Evolutionary conservation across 2,329 filamentous ascomycete species (phyloP), one percentile per base, ranked within the genome.

Genomic region (Colletotrichum orbiculare): DNA sequence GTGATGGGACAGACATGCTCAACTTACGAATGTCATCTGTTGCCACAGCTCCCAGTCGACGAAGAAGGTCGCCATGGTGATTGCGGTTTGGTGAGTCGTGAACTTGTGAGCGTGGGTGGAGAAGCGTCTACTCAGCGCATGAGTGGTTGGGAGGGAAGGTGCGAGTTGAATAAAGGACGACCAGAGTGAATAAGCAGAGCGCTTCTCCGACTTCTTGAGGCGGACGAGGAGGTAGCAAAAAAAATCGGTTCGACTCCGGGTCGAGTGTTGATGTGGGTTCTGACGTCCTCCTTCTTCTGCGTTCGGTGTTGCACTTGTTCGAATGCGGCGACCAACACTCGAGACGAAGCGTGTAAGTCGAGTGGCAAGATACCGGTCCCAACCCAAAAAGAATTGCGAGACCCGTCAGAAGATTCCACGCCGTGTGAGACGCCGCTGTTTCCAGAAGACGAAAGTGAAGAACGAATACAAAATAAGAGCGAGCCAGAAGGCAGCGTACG

Each of bases 21-120:
- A 25, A 84, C 91, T 83, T 81, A 97, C 94, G 81, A 97, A 93
- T 57, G 89, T 92, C 89, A 97, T 89, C 81, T 97, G 89, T 83
- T 96, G 88, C 94, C 94, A 97, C 72, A 96, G 80, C 70, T 86
- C 81, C 94, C 93, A 97, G 54, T 80, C 83, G 46, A 82, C 72
- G 77, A 91, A 93, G 77, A 93, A 92, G 43, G 72, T 75, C 15
- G 34, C 45, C 72, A 77, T 78, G 53, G 69, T 56, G 43, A 45
- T 41, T 10, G 53, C 17, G 41, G 38, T 38, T 3, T 33, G 9
- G 10, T 46, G 8, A 6, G 45, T 42, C 34, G 45, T 37, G 34
- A 35, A 45, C 17, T 37, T 35, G n/a, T 41, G 41, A 17, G 34
- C 6, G 34, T 42, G 33, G 25, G 41, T 55, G 49, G 48, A 52